Percentiles rank a stretch among this genome's conserved stretches.
Evolutionary conservation across 2,329 filamentous ascomycete species (phyloP).

Genomic region (Aspergillus arachidicola): DNA sequence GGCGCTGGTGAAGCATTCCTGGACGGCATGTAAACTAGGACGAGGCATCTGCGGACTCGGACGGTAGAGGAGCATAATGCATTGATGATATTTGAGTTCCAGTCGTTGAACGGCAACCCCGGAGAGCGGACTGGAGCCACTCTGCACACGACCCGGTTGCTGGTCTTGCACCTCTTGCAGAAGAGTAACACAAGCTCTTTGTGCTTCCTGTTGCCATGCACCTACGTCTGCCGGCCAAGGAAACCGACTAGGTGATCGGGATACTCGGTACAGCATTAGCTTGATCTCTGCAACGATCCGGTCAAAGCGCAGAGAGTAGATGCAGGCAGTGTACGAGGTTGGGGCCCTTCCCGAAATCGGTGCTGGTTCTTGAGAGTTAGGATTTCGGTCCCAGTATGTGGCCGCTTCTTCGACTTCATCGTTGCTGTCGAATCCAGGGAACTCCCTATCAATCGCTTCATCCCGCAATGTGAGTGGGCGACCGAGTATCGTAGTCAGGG

Average conservation of each 20-base stretch:
- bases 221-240: conserved; percentile 5
- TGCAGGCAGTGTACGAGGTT: conserved; percentile 1
- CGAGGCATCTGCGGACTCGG: conserved; percentile 4
- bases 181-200: background rate
- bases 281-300: conserved; percentile 9
- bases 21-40: background rate
- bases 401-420: conserved; percentile 9
- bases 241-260: conserved; percentile 6
- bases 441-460: conserved; percentile 6
- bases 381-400: background rate
- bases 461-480: conserved; percentile 8
- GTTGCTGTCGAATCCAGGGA: conserved; percentile 1
- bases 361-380: background rate
- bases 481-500: conserved; percentile 9
- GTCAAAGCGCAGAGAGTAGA: conserved; percentile 8
- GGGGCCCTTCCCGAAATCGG: background rate
- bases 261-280: conserved; percentile 10
- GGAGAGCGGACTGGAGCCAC: background rate
- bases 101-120: conserved; percentile 7
- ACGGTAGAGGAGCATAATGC: conserved; percentile 6
- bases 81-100: conserved; percentile 8
- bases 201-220: conserved; percentile 4
- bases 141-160: background rate
- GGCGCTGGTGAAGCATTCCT: conserved; percentile 7
- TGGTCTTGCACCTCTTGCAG: background rate